These are phyloP conservation scores for Fusarium sambucinum DNA, from an alignment of 2,329 filamentous ascomycete species.

Conservation along the genomic window DNA sequence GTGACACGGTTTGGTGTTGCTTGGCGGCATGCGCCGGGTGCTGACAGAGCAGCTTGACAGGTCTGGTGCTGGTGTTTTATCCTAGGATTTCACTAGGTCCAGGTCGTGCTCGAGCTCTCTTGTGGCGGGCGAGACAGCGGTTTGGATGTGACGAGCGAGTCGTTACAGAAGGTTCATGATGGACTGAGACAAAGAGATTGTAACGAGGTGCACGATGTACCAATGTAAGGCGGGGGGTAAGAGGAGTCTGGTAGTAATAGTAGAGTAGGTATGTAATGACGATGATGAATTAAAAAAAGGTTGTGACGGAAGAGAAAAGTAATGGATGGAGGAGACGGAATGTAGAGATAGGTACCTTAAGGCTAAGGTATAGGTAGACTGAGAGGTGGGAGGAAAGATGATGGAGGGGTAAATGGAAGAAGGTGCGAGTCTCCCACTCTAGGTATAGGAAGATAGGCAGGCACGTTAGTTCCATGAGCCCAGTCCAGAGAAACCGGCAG, in stretches of 20 bases:
- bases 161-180: conserved; percentile 43
- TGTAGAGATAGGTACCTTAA: conserved; percentile 34
- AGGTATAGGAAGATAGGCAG: background rate
- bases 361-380: conserved; percentile 12
- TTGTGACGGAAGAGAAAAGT: conserved; percentile 24
- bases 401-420: conserved; percentile 32
- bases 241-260: background rate
- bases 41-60: conserved; percentile 44
- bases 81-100: conserved; percentile 31
- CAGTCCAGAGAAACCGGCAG: background rate
- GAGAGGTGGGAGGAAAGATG: conserved; percentile 12
- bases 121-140: conserved; percentile 35
- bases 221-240: conserved; percentile 13
- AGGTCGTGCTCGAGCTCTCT: conserved; percentile 40
- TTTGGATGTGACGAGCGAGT: conserved; percentile 39
- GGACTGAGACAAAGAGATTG: conserved; percentile 29
- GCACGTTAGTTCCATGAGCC: background rate
- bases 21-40: conserved; percentile 52
- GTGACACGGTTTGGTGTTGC: conserved; percentile 64
- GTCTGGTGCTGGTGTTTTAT: conserved; percentile 23
- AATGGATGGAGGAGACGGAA: conserved; percentile 22
- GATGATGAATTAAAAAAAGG: conserved; percentile 23
- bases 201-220: conserved; percentile 1
- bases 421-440: conserved; percentile 6
- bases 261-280: conserved; percentile 3